These are phyloP conservation scores for Daldinia decipiens DNA, from an alignment of 495 filamentous ascomycete genomes.

Conservation along the genomic window DNA sequence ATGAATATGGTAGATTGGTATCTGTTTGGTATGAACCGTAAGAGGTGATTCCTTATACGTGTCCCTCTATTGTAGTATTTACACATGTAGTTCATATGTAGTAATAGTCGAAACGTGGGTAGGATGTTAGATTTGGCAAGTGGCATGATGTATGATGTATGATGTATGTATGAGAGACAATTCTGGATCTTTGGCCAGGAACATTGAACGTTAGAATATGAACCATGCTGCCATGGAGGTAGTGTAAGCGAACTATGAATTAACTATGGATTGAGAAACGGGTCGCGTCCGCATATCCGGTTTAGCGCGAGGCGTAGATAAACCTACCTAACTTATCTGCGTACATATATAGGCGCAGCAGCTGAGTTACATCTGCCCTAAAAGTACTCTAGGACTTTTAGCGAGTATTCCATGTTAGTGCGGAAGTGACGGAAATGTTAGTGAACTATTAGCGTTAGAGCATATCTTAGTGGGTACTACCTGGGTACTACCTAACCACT, in stretches of 20 bases:
- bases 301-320: conserved; percentile 44
- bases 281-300: conserved; percentile 33
- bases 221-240: too few species aligned
- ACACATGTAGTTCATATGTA: neutral
- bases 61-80: conserved; percentile 3
- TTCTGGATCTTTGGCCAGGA: neutral
- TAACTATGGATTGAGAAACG: conserved; percentile 6
- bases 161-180: conserved; percentile 2
- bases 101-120: neutral
- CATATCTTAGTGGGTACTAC: neutral
- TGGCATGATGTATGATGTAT: conserved; percentile 7
- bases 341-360: conserved; percentile 46
- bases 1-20: neutral
- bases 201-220: neutral
- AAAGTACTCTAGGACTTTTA: conserved; percentile 46
- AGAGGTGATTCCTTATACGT: neutral
- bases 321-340: too few species aligned
- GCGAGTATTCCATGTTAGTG: conserved; percentile 33
- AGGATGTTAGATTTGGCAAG: conserved; percentile 6
- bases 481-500: neutral
- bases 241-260: neutral
- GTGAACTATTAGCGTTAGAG: neutral
- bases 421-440: conserved; percentile 27
- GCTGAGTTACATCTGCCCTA: conserved; percentile 41
- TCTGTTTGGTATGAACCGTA: neutral